Percentiles rank a stretch among this genome's conserved stretches.
Conservation (phyloP, 2,329 filamentous ascomycete species). For the Exophiala xenobiotica region DNA sequence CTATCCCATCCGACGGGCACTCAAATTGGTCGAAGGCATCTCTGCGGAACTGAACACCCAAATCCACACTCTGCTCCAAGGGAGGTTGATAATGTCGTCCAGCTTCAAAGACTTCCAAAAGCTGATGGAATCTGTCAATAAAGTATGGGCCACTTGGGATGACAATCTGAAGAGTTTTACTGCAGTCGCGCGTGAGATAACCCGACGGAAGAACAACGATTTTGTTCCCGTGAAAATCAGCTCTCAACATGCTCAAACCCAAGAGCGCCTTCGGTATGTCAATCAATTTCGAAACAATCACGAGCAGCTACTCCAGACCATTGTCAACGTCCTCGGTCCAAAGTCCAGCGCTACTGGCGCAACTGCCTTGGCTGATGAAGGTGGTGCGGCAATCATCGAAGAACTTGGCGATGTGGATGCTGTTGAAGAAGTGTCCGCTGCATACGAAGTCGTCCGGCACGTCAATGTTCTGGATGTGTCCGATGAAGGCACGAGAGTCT, state of each 20-base stretch:
- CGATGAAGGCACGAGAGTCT: conserved; percentile 81
- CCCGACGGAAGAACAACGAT: conserved; percentile 88
- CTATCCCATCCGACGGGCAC: conserved; percentile 86
- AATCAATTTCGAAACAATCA: conserved; percentile 94
- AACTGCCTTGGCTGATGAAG: conserved; percentile 52
- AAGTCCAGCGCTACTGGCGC: conserved; percentile 59
- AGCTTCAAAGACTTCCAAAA: conserved; percentile 87
- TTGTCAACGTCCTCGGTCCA: conserved; percentile 91
- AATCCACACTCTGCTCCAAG: conserved; percentile 80
- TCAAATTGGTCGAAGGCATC: conserved; percentile 95
- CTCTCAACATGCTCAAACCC: conserved; percentile 81
- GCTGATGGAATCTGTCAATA: conserved; percentile 78
- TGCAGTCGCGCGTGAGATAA: conserved; percentile 93
- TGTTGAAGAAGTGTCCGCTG: conserved; percentile 91
- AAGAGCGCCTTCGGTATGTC: conserved; percentile 90
- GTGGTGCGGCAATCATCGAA: conserved; percentile 73
- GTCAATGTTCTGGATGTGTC: conserved; percentile 94
- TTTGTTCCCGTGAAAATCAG: conserved; percentile 98
- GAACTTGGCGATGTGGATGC: conserved; percentile 97
- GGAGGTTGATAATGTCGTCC: conserved; percentile 84
- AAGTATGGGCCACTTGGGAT: conserved; percentile 91
- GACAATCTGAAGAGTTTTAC: conserved; percentile 97
- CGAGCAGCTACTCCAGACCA: conserved; percentile 93
- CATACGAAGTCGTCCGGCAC: conserved; percentile 89
- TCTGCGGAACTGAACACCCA: conserved; percentile 87